A percentile compares a stretch with the other conserved stretches of the same genome.
phyloP scores from a whole-genome alignment of 2,329 filamentous ascomycete species.

The Coniochaeta ligniaria region DNA sequence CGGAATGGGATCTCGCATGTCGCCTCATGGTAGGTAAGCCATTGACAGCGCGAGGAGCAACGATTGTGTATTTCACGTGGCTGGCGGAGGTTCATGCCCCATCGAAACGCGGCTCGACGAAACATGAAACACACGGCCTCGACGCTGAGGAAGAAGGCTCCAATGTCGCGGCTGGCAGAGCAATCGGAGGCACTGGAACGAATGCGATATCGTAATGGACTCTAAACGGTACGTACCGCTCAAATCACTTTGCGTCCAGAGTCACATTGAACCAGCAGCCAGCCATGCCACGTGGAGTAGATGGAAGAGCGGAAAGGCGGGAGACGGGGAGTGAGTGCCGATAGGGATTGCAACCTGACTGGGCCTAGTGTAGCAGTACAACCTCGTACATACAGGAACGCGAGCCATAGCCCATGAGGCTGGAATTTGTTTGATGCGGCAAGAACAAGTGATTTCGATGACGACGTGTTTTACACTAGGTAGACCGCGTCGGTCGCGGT shows the following conservation, averaged over 20 bases:
- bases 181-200: not conserved
- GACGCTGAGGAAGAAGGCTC: not conserved
- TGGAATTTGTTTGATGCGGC: not conserved
- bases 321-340: not conserved
- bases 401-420: not conserved
- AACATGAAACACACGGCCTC: slow-evolving; percentile 3
- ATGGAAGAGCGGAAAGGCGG: not conserved
- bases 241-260: not conserved
- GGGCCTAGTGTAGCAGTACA: not conserved
- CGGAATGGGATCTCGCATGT: not conserved
- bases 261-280: not conserved
- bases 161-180: not conserved
- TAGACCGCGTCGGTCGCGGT: no score
- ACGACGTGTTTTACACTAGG: no score
- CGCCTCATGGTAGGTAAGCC: not conserved
- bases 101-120: not conserved
- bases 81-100: not conserved
- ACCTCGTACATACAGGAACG: not conserved
- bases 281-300: not conserved
- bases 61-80: not conserved
- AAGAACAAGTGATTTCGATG: no score
- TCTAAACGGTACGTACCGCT: not conserved
- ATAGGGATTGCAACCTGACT: not conserved
- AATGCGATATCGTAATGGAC: not conserved
- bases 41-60: not conserved